Conservation (phyloP, 768 basidiomycete species). For the Suillus decipiens region DNA sequence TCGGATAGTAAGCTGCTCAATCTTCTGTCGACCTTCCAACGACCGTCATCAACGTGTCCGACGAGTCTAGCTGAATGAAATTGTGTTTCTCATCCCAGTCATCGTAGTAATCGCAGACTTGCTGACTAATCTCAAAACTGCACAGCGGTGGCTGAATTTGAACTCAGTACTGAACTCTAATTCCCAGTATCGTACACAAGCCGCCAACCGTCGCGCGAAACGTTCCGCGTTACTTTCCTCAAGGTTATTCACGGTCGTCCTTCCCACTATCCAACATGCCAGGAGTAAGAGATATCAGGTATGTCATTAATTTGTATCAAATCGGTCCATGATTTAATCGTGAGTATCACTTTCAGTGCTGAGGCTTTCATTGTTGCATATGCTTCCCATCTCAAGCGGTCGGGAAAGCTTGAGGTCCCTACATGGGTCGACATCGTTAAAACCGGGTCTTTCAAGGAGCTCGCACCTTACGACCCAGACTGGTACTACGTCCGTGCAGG, state of each 20-base stretch:
- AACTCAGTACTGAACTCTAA: conserved; percentile 38
- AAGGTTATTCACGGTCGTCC: conserved; percentile 51
- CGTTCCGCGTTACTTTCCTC: conserved; percentile 44
- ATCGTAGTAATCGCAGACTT: not conserved
- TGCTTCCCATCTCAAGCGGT: conserved; percentile 94
- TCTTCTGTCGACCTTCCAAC: not conserved
- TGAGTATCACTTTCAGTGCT: conserved; percentile 55
- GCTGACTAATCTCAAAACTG: conserved; percentile 47
- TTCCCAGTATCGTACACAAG: conserved; percentile 39
- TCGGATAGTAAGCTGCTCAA: not conserved
- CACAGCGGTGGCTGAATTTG: conserved; percentile 39
- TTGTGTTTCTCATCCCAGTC: not conserved
- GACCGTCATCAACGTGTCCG: not conserved
- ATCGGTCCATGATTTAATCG: conserved; percentile 21
- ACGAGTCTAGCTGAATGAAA: not conserved
- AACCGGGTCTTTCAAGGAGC: conserved; percentile 96
- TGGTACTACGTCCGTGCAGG: conserved; percentile 99
- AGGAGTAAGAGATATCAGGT: conserved; percentile 84
- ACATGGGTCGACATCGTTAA: conserved; percentile 99
- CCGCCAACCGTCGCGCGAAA: conserved; percentile 52
- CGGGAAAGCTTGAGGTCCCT: conserved; percentile 98
- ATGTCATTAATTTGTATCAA: conserved; percentile 20
- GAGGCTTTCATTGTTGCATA: conserved; percentile 94
- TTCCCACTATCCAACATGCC: conserved; percentile 56
- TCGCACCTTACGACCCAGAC: conserved; percentile 98